A percentile compares a stretch with the other conserved stretches of the same genome.
Evolutionary conservation across 345 rosid genomes (phyloP).

Genomic region (Lepidium africanum): DNA sequence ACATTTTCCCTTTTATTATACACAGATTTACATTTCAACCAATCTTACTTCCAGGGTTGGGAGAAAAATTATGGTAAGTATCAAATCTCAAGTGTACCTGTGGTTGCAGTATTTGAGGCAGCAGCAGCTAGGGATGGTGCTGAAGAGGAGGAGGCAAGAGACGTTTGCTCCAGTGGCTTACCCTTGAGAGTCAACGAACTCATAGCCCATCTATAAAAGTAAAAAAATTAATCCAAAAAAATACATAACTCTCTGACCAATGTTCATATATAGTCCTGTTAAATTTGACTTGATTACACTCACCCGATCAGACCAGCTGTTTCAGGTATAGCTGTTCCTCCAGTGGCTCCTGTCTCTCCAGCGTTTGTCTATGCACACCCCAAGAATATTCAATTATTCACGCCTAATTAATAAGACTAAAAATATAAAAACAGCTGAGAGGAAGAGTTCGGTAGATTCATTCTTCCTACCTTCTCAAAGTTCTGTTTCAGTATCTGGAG

Average conservation of each 20-base stretch:
- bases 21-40: neutral
- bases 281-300: constrained; percentile 19
- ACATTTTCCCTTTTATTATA: neutral
- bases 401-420: neutral
- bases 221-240: neutral
- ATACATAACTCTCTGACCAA: neutral
- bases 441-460: neutral
- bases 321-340: constrained; percentile 75
- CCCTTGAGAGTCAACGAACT: constrained; percentile 95
- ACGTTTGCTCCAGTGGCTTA: constrained; percentile 75
- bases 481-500: constrained; percentile 76
- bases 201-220: constrained; percentile 84
- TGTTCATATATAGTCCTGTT: neutral
- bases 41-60: neutral
- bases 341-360: constrained; percentile 49
- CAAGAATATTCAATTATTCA: neutral
- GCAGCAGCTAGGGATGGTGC: constrained; percentile 38
- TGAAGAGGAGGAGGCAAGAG: constrained; percentile 56
- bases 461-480: constrained; percentile 58
- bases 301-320: constrained; percentile 88
- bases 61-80: neutral
- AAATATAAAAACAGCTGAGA: neutral
- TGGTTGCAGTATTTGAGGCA: constrained; percentile 51
- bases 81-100: constrained; percentile 38
- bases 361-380: constrained; percentile 37